These are phyloP conservation scores for Trichoderma pleuroti DNA, from an alignment of 2,329 filamentous ascomycete species.

Conservation along the genomic window DNA sequence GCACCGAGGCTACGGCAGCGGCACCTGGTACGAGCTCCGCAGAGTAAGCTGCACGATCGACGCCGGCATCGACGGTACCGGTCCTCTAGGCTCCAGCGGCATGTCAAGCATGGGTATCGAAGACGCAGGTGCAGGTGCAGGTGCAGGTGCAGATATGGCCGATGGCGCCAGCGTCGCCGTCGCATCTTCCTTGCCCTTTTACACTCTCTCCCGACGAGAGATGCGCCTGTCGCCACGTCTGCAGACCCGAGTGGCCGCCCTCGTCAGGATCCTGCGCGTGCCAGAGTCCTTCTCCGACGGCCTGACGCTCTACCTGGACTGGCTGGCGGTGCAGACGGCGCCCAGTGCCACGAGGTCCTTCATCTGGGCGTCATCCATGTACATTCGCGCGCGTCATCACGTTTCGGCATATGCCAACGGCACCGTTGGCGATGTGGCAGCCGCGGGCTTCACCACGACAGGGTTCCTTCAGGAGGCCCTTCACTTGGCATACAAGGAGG, in stretches of 20 bases:
- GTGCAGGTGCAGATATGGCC: background rate
- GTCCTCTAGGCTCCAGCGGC: background rate
- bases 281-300: conserved; percentile 21
- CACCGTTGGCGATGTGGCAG: background rate
- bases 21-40: conserved; percentile 29
- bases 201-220: conserved; percentile 23
- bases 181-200: conserved; percentile 17
- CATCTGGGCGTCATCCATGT: conserved; percentile 31
- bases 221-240: conserved; percentile 29
- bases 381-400: conserved; percentile 29
- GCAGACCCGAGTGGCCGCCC: conserved; percentile 29
- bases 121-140: too few species aligned
- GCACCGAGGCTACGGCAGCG: conserved; percentile 27
- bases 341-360: conserved; percentile 27
- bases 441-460: conserved; percentile 27
- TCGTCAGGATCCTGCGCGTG: conserved; percentile 30
- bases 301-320: conserved; percentile 33
- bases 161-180: background rate
- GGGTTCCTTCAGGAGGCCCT: conserved; percentile 30
- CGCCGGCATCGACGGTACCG: conserved; percentile 13
- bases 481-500: conserved; percentile 31
- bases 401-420: conserved; percentile 10
- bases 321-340: conserved; percentile 29
- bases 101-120: background rate
- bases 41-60: conserved; percentile 12